Evolutionary conservation across 306 rosid species (phyloP), one percentile per base, ranked within the genome.

Genomic region (Vicia sativa): DNA sequence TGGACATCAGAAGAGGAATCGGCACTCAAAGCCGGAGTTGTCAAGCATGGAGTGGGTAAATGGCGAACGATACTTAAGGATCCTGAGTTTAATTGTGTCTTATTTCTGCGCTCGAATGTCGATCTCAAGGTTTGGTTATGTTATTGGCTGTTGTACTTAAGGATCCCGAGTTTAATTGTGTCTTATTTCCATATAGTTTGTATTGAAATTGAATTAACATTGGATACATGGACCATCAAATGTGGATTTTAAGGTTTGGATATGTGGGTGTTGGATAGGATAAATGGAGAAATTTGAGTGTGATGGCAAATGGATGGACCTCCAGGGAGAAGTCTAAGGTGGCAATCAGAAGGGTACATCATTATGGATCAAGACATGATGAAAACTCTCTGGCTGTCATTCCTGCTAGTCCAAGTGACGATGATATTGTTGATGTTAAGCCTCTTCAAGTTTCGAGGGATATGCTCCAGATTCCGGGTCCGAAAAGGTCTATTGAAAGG

Each of bases 1-100:
- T 90, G 97, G 99, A 90, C 96, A 0, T 54, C 77, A 19, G 96
- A 90, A 79, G 99, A 93, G 79, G 99, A 93, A 85, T 73, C 88
- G 13, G 99, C 99, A 13, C 89, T 93, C 54, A 93, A 93, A 81
- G 92, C 99, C 60, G 99, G 99, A 66, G 97, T 93, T 66, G 83
- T 90, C 70, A 93, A 93, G 83, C 99, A 93, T 28, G 99, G 99
- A 42, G 95, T 87, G 21, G 99, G 97, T 49, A 93, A 90, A 83
- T 93, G 99, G 99, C 92, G 96, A 9, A 93, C 99, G 0, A 93
- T 93, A 56, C 96, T 93, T 50, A 90, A 90, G 76, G 96, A 93
- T 77, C 97, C 99, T 23, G 97, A 93, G 80, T 93, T 81, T 70
- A 84, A 87, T 12, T 15, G 73, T 63, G 87, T 93, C 73, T 77